phyloP scores from a whole-genome alignment of 2,329 filamentous ascomycete genomes.

The Simplicillium sp. region DNA sequence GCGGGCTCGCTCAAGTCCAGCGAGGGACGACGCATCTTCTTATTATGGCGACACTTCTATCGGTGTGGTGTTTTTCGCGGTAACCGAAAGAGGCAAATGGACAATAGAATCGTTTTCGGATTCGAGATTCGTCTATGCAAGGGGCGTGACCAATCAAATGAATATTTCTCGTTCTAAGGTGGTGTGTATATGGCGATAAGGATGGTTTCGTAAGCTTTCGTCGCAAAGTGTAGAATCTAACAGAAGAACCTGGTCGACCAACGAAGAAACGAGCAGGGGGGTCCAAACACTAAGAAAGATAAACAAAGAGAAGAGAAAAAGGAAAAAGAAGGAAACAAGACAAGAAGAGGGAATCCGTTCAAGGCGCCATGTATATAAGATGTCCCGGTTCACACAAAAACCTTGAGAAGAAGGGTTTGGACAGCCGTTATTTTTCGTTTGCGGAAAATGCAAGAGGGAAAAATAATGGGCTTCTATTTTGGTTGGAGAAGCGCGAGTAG shows the following conservation, averaged over 20 bases:
- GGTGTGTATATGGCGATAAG: not conserved
- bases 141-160: no score
- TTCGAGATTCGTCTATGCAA: no score
- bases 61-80: not conserved
- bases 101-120: not conserved
- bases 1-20: conserved; percentile 30
- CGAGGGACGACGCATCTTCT: conserved; percentile 32
- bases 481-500: no score
- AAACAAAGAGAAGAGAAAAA: not conserved
- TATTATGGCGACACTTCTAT: conserved; percentile 3
- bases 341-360: not conserved
- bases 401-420: no score
- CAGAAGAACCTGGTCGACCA: not conserved
- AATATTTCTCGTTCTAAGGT: not conserved
- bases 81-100: not conserved
- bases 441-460: no score
- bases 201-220: not conserved
- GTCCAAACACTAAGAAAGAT: not conserved
- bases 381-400: not conserved
- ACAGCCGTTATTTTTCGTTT: no score
- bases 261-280: not conserved
- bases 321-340: not conserved
- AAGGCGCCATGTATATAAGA: not conserved
- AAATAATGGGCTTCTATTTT: no score
- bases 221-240: no score